Evolutionary conservation across 495 filamentous ascomycete species (phyloP).

Genomic region (Podospora conica): DNA sequence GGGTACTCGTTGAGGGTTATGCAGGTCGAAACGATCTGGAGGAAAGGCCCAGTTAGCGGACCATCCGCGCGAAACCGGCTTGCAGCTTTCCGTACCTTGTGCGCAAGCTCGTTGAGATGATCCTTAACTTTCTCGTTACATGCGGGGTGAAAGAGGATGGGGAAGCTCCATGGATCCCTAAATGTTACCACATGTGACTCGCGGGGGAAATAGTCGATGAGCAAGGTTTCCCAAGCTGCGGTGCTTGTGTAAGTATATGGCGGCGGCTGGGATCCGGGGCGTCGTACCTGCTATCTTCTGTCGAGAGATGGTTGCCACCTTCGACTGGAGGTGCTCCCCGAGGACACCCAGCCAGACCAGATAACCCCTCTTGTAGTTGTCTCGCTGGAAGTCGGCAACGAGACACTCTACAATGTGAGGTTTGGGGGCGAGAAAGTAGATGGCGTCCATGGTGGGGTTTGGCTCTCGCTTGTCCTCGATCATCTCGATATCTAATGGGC

Average conservation of each 20-base stretch:
- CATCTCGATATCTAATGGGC: constrained; percentile 69
- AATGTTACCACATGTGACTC: constrained; percentile 91
- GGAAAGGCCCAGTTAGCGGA: constrained; percentile 22
- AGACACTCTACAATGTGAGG: constrained; percentile 88
- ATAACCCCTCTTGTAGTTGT: constrained; percentile 65
- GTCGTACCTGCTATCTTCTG: constrained; percentile 56
- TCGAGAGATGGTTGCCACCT: constrained; percentile 47
- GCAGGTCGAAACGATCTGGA: constrained; percentile 75
- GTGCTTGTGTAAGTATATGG: constrained; percentile 1
- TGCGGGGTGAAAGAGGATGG: constrained; percentile 79
- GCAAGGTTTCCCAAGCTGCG: constrained; percentile 57
- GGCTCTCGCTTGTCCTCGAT: constrained; percentile 76
- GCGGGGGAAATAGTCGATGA: constrained; percentile 80
- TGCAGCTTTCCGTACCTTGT: constrained; percentile 57
- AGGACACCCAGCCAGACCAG: constrained; percentile 74
- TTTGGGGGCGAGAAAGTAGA: constrained; percentile 82
- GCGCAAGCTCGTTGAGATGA: constrained; percentile 76
- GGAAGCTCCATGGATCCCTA: constrained; percentile 90
- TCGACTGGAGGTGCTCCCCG: constrained; percentile 34
- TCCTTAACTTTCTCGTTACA: constrained; percentile 76
- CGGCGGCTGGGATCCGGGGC: constrained; percentile 6
- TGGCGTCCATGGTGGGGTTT: constrained; percentile 84
- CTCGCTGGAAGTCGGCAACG: constrained; percentile 80
- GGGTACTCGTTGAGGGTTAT: constrained; percentile 82
- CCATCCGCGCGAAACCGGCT: background rate